These are phyloP conservation scores for Mucuna pruriens DNA, from an alignment of 306 rosid genomes.

Conservation along the genomic window DNA sequence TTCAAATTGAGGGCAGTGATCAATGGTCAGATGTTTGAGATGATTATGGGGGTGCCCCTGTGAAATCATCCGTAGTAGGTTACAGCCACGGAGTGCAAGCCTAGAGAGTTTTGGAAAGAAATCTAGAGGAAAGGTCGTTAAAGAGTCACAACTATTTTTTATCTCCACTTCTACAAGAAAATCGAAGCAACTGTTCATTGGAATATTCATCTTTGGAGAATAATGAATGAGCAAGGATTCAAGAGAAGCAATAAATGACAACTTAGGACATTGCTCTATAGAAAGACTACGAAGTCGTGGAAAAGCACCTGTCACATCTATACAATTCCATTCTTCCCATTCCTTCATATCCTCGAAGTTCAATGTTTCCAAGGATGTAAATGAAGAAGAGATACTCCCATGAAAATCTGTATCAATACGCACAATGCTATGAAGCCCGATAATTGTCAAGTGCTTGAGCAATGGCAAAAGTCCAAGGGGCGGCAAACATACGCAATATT, in stretches of 20 bases:
- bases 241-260: no score
- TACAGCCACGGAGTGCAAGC: accelerated
- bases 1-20: neutral
- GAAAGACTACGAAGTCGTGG: neutral
- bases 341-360: neutral
- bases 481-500: neutral
- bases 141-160: neutral
- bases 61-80: neutral
- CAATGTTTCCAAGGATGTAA: neutral
- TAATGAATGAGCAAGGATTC: no score
- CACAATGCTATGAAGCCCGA: neutral
- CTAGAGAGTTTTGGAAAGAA: neutral
- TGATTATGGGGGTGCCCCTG: neutral
- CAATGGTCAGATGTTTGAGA: accelerated
- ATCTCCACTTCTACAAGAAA: neutral
- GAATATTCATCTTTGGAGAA: neutral
- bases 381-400: neutral
- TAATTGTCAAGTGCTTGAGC: neutral
- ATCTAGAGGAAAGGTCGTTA: neutral
- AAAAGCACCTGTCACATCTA: neutral
- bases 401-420: neutral
- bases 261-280: accelerated
- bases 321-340: neutral
- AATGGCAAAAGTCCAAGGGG: neutral
- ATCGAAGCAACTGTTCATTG: neutral